Conservation (phyloP, 2,329 filamentous ascomycete species). For the Ophiostoma himal-ulmi region DNA sequence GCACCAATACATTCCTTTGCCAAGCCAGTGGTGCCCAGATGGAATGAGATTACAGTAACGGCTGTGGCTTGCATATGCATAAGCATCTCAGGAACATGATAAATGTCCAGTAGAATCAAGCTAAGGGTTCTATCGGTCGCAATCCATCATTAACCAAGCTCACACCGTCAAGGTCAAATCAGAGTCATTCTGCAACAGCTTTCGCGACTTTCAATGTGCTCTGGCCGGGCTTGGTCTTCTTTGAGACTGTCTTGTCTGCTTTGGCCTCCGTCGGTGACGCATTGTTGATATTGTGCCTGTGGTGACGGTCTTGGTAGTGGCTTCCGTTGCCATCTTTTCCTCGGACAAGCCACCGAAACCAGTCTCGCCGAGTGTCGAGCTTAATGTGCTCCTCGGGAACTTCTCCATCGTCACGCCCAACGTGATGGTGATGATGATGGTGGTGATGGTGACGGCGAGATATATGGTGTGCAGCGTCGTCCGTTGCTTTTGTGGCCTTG, state of each 20-base stretch:
- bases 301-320: slow-evolving; percentile 1
- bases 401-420: not conserved
- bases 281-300: not conserved
- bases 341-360: slow-evolving; percentile 16
- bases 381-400: not conserved
- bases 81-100: not conserved
- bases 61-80: slow-evolving; percentile 11
- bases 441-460: not conserved
- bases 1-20: not conserved
- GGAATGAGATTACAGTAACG: not conserved
- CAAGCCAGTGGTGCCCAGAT: not conserved
- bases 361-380: slow-evolving; percentile 14
- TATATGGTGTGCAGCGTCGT: not conserved
- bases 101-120: not conserved
- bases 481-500: not conserved
- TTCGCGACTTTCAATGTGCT: not conserved
- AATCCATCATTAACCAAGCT: not conserved
- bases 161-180: not conserved
- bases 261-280: not conserved
- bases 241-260: not conserved
- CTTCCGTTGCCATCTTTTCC: not conserved
- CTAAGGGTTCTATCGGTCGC: not conserved
- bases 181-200: not conserved
- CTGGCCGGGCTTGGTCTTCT: not conserved
- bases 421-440: slow-evolving; percentile 12